These are phyloP conservation scores for Xylogone sp. DNA, from an alignment of 2,329 filamentous ascomycete genomes.

Conservation along the genomic window DNA sequence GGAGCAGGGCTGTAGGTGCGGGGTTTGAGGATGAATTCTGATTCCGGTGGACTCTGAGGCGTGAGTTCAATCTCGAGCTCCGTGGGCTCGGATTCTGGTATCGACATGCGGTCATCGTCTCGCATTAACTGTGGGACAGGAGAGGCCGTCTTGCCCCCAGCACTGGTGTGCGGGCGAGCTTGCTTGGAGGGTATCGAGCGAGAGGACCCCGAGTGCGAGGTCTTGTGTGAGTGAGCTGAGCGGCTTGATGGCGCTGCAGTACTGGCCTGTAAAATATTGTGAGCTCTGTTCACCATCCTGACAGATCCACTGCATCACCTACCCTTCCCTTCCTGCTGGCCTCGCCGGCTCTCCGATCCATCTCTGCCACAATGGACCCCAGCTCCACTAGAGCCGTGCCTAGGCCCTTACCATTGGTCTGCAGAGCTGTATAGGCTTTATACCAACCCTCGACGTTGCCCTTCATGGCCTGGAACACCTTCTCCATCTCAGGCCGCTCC, in stretches of 20 bases:
- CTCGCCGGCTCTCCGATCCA: constrained; percentile 79
- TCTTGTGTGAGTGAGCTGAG: constrained; percentile 5
- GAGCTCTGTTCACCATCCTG: constrained; percentile 8
- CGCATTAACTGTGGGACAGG: background rate
- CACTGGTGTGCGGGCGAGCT: background rate
- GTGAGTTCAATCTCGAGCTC: background rate
- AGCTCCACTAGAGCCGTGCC: constrained; percentile 69
- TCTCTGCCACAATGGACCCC: constrained; percentile 74
- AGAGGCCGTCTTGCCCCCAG: background rate
- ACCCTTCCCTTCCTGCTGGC: constrained; percentile 77
- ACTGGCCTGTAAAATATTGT: constrained; percentile 17
- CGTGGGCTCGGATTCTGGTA: background rate
- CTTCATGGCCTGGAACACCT: constrained; percentile 86
- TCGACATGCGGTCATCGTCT: background rate
- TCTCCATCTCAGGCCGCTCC: constrained; percentile 59
- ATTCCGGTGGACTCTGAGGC: constrained; percentile 12
- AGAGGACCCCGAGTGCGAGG: constrained; percentile 4
- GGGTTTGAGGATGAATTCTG: constrained; percentile 25
- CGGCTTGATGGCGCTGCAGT: constrained; percentile 4
- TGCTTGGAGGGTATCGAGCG: constrained; percentile 11
- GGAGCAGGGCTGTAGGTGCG: constrained; percentile 26
- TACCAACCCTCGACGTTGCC: constrained; percentile 91
- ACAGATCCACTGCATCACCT: constrained; percentile 31
- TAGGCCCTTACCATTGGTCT: constrained; percentile 67
- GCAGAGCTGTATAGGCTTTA: constrained; percentile 72